Evolutionary conservation across 768 basidiomycete species (phyloP).

Genomic region (Amanita exitialis): DNA sequence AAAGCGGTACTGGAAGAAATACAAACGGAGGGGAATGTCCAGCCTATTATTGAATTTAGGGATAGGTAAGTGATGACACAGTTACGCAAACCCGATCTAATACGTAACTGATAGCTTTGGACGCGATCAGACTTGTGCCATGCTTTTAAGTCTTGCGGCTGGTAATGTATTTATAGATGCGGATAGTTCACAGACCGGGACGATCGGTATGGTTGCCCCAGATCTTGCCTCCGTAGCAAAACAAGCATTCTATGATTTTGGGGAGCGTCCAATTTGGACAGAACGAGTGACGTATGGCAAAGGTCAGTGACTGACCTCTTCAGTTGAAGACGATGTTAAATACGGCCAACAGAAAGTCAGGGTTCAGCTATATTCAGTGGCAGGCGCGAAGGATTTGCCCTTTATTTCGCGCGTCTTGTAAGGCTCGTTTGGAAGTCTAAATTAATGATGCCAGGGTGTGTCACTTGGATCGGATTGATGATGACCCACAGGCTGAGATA

Average conservation of each 20-base stretch:
- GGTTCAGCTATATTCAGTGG: conserved; percentile 79
- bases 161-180: conserved; percentile 73
- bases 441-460: conserved; percentile 57
- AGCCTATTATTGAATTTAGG: conserved; percentile 75
- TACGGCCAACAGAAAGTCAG: conserved; percentile 39
- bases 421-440: conserved; percentile 83
- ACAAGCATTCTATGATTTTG: conserved; percentile 80
- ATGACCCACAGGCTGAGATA: neutral
- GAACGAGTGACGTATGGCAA: conserved; percentile 72
- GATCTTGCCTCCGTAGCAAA: conserved; percentile 68
- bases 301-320: conserved; percentile 27
- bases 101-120: conserved; percentile 54
- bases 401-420: conserved; percentile 80
- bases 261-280: conserved; percentile 75
- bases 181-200: conserved; percentile 35
- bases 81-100: neutral
- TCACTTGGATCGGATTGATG: neutral
- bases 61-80: conserved; percentile 46
- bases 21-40: conserved; percentile 64
- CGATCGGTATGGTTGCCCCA: conserved; percentile 40
- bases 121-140: conserved; percentile 84
- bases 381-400: conserved; percentile 76
- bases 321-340: neutral
- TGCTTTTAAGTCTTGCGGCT: conserved; percentile 79
- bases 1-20: conserved; percentile 75